A percentile compares a stretch with the other conserved stretches of the same genome.
phyloP scores from a whole-genome alignment of 2,329 filamentous ascomycete species.

The Penicillium sp. region DNA sequence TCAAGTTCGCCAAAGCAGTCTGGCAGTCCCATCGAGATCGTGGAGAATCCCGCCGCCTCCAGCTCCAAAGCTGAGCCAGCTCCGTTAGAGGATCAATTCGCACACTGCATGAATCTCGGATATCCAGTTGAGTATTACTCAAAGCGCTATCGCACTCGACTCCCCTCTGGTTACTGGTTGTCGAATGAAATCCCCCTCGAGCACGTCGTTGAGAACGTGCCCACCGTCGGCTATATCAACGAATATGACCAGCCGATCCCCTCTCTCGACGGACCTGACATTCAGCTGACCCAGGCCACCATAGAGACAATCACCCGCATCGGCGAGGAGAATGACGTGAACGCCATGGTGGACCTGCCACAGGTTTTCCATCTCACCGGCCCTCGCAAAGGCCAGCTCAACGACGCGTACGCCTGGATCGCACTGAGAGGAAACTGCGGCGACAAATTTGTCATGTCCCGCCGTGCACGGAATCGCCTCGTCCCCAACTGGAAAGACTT shows the following conservation, averaged over 20 bases:
- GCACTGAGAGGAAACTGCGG: not conserved
- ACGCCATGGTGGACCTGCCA: not conserved
- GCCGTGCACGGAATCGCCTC: not conserved
- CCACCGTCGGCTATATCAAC: not conserved
- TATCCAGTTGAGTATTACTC: not conserved
- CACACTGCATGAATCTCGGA: not conserved
- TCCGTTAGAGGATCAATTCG: not conserved
- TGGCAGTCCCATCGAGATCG: not conserved
- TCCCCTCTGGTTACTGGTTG: not conserved
- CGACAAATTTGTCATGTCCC: not conserved
- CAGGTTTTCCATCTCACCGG: not conserved
- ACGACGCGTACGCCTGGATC: constrained; percentile 1
- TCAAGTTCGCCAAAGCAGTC: not conserved
- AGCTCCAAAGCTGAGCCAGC: not conserved
- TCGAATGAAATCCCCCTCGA: not conserved
- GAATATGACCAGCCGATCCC: constrained; percentile 1
- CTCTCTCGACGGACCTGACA: not conserved
- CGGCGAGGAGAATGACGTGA: not conserved
- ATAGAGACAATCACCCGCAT: not conserved
- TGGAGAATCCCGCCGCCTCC: not conserved
- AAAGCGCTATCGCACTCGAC: not conserved
- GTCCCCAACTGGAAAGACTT: not conserved
- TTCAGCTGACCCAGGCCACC: not conserved
- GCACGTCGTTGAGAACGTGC: not conserved
- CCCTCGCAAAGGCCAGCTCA: not conserved